Percentiles rank a stretch among this genome's conserved stretches.
Evolutionary conservation across 805 yeast genomes (phyloP).

Genomic region (Starmera pachycereana): DNA sequence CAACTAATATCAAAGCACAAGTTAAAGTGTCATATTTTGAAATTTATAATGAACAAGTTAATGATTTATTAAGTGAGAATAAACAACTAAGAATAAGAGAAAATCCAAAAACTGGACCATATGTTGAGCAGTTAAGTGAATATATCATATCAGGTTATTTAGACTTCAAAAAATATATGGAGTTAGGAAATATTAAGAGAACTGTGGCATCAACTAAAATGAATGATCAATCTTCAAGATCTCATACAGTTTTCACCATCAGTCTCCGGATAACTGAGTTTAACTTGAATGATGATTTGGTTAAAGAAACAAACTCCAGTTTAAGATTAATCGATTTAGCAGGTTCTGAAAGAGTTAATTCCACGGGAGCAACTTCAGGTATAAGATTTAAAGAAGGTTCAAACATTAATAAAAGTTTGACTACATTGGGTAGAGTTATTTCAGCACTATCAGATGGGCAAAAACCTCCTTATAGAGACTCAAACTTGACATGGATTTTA

Average conservation of each 20-base stretch:
- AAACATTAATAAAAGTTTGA: conserved; percentile 67
- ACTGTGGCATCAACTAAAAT: conserved; percentile 65
- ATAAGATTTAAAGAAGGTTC: conserved; percentile 63
- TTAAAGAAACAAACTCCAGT: conserved; percentile 44
- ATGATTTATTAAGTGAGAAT: conserved; percentile 39
- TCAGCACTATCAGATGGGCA: conserved; percentile 33
- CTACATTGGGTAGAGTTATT: conserved; percentile 67
- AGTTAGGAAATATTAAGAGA: conserved; percentile 42
- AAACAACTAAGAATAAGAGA: conserved; percentile 42
- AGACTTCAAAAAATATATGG: conserved; percentile 38
- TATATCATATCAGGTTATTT: conserved; percentile 34
- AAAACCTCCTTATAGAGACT: conserved; percentile 41
- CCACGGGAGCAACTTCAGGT: conserved; percentile 47
- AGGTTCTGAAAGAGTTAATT: conserved; percentile 63
- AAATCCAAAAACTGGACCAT: conserved; percentile 55
- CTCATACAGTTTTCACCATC: conserved; percentile 71
- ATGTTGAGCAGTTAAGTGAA: conserved; percentile 57
- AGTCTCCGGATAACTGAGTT: conserved; percentile 48
- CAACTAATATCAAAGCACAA: conserved; percentile 26
- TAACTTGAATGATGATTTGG: conserved; percentile 26
- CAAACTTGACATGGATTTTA: conserved; percentile 62
- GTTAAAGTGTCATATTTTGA: conserved; percentile 57
- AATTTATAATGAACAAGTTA: conserved; percentile 68
- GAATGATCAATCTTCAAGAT: conserved; percentile 66
- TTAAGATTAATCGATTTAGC: conserved; percentile 72